These are phyloP conservation scores for Pichia ethanolica DNA, from an alignment of 805 yeast species.

Conservation along the genomic window DNA sequence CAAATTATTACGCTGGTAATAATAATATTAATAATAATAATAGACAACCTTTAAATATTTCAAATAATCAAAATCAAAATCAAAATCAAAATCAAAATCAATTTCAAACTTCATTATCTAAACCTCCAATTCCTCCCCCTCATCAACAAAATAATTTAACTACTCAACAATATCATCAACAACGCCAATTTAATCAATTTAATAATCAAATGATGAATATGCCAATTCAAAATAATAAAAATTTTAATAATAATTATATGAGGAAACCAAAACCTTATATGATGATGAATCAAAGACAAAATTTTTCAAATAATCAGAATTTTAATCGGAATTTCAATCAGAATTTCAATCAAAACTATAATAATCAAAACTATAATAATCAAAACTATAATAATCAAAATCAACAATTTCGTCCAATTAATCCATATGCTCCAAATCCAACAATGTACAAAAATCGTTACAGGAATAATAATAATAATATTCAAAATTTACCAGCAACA, in stretches of 20 bases:
- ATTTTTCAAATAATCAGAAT: neutral
- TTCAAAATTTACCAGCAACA: constrained; percentile 17
- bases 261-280: constrained; percentile 8
- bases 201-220: constrained; percentile 4
- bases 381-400: constrained; percentile 1
- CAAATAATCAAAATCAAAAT: constrained; percentile 4
- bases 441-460: constrained; percentile 9
- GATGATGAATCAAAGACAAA: constrained; percentile 6
- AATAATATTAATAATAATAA: constrained; percentile 4
- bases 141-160: constrained; percentile 8
- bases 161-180: constrained; percentile 13
- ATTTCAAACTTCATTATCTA: too few species aligned
- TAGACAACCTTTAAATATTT: neutral
- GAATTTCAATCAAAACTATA: neutral
- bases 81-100: constrained; percentile 5
- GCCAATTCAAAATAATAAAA: constrained; percentile 1
- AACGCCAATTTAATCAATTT: constrained; percentile 1
- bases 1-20: constrained; percentile 38
- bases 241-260: neutral
- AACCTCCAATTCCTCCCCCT: neutral
- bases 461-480: constrained; percentile 8
- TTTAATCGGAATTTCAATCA: neutral
- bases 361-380: neutral
- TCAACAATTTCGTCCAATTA: constrained; percentile 4
- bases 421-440: constrained; percentile 5